Conservation (phyloP, 768 basidiomycete species). For the Glaciozyma antarctica region DNA sequence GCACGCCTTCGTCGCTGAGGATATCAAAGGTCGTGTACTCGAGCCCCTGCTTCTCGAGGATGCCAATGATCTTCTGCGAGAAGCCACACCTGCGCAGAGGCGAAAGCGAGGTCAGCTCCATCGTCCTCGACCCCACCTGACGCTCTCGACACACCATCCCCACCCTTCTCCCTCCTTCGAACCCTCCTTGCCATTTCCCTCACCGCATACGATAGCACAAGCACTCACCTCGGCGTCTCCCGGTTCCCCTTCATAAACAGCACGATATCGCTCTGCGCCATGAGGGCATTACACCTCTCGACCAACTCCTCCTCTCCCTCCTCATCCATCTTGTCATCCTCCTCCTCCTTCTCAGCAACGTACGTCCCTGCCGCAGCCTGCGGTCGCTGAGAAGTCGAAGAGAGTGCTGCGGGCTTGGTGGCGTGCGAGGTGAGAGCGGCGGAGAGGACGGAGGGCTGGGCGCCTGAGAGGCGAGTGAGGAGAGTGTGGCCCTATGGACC, state of each 20-base stretch:
- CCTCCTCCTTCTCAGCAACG: neutral
- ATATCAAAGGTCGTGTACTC: conserved; percentile 74
- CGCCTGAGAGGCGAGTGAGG: conserved; percentile 66
- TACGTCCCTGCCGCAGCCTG: conserved; percentile 10
- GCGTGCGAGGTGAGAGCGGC: conserved; percentile 54
- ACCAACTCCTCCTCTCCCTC: conserved; percentile 60
- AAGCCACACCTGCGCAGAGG: conserved; percentile 56
- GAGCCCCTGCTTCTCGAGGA: conserved; percentile 57
- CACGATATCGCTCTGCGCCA: conserved; percentile 65
- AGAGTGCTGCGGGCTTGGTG: conserved; percentile 31
- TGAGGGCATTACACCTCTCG: conserved; percentile 55
- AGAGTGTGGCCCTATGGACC: conserved; percentile 70
- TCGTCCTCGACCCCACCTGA: neutral
- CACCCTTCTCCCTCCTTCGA: neutral
- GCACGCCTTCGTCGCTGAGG: conserved; percentile 64
- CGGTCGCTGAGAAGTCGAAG: conserved; percentile 9
- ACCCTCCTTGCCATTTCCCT: neutral
- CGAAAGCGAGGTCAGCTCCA: neutral
- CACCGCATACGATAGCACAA: neutral
- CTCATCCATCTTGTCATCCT: conserved; percentile 17
- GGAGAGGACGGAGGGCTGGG: conserved; percentile 60
- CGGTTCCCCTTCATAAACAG: conserved; percentile 88
- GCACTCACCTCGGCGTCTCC: conserved; percentile 49
- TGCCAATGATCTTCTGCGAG: conserved; percentile 59
- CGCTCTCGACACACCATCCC: neutral